Base-by-base conservation (phyloP, 306 rosid genomes). In the Malus sieversii region DNA sequence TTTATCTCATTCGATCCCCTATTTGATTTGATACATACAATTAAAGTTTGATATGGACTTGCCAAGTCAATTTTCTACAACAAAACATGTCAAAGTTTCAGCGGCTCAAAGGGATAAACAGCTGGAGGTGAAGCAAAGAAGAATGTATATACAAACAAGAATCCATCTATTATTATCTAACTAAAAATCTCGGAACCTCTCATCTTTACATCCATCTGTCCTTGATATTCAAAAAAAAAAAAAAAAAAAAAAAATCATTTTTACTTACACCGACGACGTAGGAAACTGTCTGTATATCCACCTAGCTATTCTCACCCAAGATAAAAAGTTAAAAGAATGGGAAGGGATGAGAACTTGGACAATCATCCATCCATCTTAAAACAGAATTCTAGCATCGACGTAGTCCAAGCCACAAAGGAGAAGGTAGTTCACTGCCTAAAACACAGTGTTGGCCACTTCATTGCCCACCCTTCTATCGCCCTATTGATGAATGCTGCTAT, bases 401-500 rank as follows among this genome's bases (percentile, higher is more conserved):
- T 22, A 16, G 25, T 73, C 16, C 38, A 73, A 35, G 42, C 42
- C 67, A 55, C 29, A 2, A 10, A n/a, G 38, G 76, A 8, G 38
- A 23, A 25, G 59, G 35, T 9, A 4, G 9, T 2, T 75, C 20
- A 10, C 51, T 30, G 59, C 68, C 77, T 79, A 77, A 44, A 45
- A 57, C 13, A 73, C 3, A 7, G 70, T 10, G 65, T 40, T 81
- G 42, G 69, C 52, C 68, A 83, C 76, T 48, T 72, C 81, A 73
- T 77, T 82, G 59, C 80, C 84, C 38, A 73, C 77, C 68, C 77
- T 74, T 70, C 42, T 78, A 64, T 86, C 93, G 38, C 77, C 74
- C 58, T 69, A 80, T 58, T 75, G 86, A 76, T 84, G 96, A 86
- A 68, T 79, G 62, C 75, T 79, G 62, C 75, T 80, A 80, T 78